A percentile compares a stretch with the other conserved stretches of the same genome.
Conservation (phyloP, 768 basidiomycete genomes). For the Trichaptum fuscoviolaceum region DNA sequence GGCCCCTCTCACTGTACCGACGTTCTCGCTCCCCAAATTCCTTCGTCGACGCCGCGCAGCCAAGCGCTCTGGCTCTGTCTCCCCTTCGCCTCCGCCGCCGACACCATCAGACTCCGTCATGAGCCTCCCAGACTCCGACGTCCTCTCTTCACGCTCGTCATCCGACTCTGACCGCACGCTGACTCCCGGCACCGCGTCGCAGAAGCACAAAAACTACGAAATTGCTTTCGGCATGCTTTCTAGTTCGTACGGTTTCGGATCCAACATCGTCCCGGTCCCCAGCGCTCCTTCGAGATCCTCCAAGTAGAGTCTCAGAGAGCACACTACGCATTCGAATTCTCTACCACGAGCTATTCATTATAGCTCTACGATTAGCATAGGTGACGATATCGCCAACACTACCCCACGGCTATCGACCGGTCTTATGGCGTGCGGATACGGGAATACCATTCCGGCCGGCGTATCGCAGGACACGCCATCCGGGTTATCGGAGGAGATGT, state of each 20-base stretch:
- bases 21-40: not conserved
- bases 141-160: not conserved
- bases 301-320: not conserved
- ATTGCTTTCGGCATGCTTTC: not conserved
- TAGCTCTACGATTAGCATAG: not conserved
- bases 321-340: not conserved
- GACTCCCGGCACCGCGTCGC: not conserved
- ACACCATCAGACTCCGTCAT: not conserved
- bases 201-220: not conserved
- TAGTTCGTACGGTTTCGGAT: not conserved
- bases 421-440: not conserved
- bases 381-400: not conserved
- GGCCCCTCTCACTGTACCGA: not conserved
- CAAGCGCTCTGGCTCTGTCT: not conserved
- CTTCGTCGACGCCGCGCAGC: not conserved
- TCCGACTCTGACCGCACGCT: not conserved
- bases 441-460: not conserved
- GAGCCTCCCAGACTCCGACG: not conserved
- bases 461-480: not conserved
- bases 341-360: not conserved
- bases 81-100: too few relatives aligned
- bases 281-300: not conserved
- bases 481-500: too few relatives aligned
- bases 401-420: not conserved
- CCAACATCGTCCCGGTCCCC: not conserved